Base-by-base conservation (phyloP, 192 early-diverging fungal genomes). In the Phycomyces blakesleeanus region DNA sequence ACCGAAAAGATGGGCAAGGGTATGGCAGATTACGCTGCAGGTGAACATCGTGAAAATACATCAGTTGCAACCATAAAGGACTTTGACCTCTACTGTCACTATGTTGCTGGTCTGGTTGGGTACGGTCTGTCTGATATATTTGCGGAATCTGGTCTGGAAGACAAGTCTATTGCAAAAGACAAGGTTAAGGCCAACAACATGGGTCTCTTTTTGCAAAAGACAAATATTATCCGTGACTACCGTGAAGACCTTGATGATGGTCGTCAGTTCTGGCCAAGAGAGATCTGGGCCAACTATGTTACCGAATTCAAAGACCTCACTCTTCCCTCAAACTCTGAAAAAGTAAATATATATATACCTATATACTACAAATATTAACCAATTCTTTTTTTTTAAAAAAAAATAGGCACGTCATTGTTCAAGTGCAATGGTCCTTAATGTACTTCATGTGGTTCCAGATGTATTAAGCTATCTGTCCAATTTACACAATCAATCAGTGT, bases 131-230 rank as follows among this genome's bases (percentile, higher is more conserved):
- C 91, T 39, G 81, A 89, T 51, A 84, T 99, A 50, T 99, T 99
- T 83, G 80, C 82, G 21, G 91, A 84, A 14, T 91, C 89, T 24
- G 89, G 89, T 9, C 84, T 97, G 39, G 94, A 97, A 80, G 77
- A 79, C 63, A 68, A 72, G 44, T 29, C 66, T 5, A 59, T 87
- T 15, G 71, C 77, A n/a, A 71, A 81, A 25, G 66, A 76, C 11
- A 79, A 71, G 25, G 75, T 72, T 20, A 70, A 84, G 63, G 82
- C 95, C 63, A 96, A 98, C 76, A 86, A 88, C 40, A 98, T 99
- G 95, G 97, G 97, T 29, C 80, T 93, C 55, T 98, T 99, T 75
- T 79, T 99, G 66, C 97, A 99, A 85, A 98, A 98, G 82, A 88
- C 89, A 39, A 99, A 99, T 73, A 99, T 99, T 55, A 89, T 91